Conservation (phyloP, 116 monocot species). For the Posidonia oceanica region DNA sequence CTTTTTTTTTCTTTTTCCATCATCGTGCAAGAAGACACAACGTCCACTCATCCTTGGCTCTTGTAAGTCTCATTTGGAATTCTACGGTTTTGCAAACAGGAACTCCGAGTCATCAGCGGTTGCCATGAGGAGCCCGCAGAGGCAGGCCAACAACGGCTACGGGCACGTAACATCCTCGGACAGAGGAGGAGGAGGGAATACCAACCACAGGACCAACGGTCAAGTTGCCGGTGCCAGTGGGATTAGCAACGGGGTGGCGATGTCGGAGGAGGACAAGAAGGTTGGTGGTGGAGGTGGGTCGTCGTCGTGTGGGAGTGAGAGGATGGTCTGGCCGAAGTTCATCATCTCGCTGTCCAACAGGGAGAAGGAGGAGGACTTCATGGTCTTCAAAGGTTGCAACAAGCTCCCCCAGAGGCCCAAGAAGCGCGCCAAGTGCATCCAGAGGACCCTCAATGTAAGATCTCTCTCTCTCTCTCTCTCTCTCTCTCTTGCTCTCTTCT, state of each 20-base stretch:
- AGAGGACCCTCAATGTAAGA: conserved; percentile 59
- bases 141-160: not conserved
- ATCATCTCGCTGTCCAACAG: conserved; percentile 42
- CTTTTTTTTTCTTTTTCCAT: too few relatives aligned
- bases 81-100: not conserved
- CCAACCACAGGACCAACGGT: too few relatives aligned
- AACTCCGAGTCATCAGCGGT: not conserved
- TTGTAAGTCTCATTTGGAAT: too few relatives aligned
- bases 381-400: conserved; percentile 56
- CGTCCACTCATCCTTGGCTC: too few relatives aligned
- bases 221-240: too few relatives aligned
- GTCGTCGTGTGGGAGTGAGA: conserved; percentile 34
- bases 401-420: conserved; percentile 79
- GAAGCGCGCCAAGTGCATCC: conserved; percentile 71
- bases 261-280: conserved; percentile 15
- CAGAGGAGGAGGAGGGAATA: too few relatives aligned
- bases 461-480: not conserved
- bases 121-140: not conserved
- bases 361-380: conserved; percentile 87
- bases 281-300: conserved; percentile 2
- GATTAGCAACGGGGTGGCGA: not conserved
- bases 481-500: not conserved
- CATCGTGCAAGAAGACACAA: too few relatives aligned
- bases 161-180: too few relatives aligned
- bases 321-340: conserved; percentile 52